Conservation (phyloP, 208 protist genomes). For the Angomonas deanei region DNA sequence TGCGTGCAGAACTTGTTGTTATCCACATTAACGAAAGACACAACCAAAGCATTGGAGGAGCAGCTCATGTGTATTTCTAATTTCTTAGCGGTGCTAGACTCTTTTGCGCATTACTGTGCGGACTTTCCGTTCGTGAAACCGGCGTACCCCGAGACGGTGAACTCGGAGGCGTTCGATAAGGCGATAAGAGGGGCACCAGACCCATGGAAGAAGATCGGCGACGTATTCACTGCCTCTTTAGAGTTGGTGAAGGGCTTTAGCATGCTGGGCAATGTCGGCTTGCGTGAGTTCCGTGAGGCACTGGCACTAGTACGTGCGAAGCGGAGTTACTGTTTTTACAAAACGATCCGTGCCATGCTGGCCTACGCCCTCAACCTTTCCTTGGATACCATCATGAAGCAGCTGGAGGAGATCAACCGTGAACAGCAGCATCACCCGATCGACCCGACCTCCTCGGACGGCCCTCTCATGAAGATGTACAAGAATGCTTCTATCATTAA, state of each 20-base stretch:
- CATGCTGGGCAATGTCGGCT: background rate
- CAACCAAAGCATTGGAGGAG: too few relatives aligned
- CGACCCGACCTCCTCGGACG: background rate
- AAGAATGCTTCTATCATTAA: background rate
- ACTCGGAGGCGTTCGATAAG: background rate
- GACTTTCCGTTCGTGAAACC: background rate
- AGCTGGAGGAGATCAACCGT: background rate
- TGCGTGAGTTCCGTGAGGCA: background rate
- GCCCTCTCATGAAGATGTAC: background rate
- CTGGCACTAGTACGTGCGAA: background rate
- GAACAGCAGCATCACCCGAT: background rate
- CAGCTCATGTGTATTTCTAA: background rate
- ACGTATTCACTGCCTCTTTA: background rate
- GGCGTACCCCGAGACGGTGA: background rate
- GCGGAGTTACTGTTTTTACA: background rate
- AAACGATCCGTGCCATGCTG: background rate
- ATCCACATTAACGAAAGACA: too few relatives aligned
- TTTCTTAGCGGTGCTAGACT: conserved; percentile 1
- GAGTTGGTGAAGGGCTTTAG: background rate
- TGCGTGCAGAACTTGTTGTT: too few relatives aligned
- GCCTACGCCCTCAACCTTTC: background rate
- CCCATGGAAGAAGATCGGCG: background rate
- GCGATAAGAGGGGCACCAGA: background rate
- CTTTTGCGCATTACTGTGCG: background rate
- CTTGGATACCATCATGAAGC: background rate